Evolutionary conservation across 2,329 filamentous ascomycete species (phyloP).

Genomic region (Scopulariopsis brevicaulis): DNA sequence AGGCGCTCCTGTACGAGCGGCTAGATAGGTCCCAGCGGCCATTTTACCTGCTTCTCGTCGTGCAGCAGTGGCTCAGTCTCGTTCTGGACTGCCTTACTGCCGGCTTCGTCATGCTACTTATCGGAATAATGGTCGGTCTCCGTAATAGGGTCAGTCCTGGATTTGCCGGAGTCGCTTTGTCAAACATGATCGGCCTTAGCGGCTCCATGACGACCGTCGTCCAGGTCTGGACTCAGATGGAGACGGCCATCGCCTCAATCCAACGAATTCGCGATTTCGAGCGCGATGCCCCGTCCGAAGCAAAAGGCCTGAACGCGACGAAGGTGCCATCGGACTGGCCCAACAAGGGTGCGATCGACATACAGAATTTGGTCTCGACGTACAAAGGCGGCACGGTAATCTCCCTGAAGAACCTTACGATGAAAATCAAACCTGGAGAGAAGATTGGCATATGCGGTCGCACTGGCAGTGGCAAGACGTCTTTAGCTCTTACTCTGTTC

Average conservation of each 20-base stretch:
- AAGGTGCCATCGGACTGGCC: conserved; percentile 18
- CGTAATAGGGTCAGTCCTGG: conserved; percentile 24
- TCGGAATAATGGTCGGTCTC: conserved; percentile 31
- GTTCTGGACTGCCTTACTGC: conserved; percentile 37
- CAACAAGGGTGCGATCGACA: conserved; percentile 14
- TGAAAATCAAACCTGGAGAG: conserved; percentile 18
- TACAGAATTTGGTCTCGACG: conserved; percentile 18
- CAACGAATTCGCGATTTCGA: conserved; percentile 15
- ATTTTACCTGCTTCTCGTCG: conserved; percentile 42
- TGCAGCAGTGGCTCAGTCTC: conserved; percentile 46
- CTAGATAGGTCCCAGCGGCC: conserved; percentile 44
- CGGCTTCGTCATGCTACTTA: conserved; percentile 31
- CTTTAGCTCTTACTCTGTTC: background rate
- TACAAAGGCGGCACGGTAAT: conserved; percentile 2
- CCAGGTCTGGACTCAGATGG: no score
- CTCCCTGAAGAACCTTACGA: conserved; percentile 9
- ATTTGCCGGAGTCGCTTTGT: conserved; percentile 20
- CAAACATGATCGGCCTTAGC: no score
- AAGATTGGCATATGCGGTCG: conserved; percentile 24
- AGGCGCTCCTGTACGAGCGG: conserved; percentile 30
- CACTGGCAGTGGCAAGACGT: conserved; percentile 16
- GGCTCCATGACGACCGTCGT: no score
- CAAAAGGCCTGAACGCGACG: conserved; percentile 13
- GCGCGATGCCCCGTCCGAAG: conserved; percentile 13
- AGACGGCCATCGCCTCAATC: conserved; percentile 21